Evolutionary conservation across 108 stramenopile genomes (phyloP).

Genomic region (Conticribra weissflogii): DNA sequence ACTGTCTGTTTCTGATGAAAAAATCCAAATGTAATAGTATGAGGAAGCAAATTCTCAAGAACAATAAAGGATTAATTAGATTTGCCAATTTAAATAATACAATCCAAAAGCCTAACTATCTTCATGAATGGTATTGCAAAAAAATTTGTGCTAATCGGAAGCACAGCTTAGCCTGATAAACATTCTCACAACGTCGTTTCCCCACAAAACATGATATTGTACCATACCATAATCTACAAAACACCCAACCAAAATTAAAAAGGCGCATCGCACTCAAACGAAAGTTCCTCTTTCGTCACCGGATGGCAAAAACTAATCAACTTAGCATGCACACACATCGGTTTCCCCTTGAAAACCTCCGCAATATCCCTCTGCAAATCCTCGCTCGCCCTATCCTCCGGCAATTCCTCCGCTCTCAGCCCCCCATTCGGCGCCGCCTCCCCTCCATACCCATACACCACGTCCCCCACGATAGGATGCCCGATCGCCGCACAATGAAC

Average conservation of each 20-base stretch:
- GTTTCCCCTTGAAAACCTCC: conserved; percentile 38
- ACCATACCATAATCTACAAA: background rate
- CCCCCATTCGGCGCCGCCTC: conserved; percentile 80
- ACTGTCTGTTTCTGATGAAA: too few species aligned
- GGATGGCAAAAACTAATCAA: conserved; percentile 80
- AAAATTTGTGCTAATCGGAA: too few species aligned
- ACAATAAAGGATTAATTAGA: too few species aligned
- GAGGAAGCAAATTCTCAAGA: too few species aligned
- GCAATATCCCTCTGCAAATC: conserved; percentile 59
- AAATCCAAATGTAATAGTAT: too few species aligned
- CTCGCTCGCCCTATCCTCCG: conserved; percentile 49
- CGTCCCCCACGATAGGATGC: conserved; percentile 89
- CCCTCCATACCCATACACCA: conserved; percentile 76
- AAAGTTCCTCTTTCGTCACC: conserved; percentile 55
- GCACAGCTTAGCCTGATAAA: too few species aligned
- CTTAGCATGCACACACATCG: conserved; percentile 79
- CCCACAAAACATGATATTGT: too few species aligned
- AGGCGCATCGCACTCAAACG: conserved; percentile 56
- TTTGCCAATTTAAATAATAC: too few species aligned
- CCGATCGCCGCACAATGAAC: conserved; percentile 89
- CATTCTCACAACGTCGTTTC: too few species aligned
- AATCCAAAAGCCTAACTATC: too few species aligned
- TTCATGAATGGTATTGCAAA: too few species aligned
- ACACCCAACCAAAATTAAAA: conserved; percentile 37
- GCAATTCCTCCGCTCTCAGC: conserved; percentile 58